These are phyloP conservation scores for Pascua sp. DNA, from an alignment of 1,284 basidiomycete genomes.

Conservation along the genomic window DNA sequence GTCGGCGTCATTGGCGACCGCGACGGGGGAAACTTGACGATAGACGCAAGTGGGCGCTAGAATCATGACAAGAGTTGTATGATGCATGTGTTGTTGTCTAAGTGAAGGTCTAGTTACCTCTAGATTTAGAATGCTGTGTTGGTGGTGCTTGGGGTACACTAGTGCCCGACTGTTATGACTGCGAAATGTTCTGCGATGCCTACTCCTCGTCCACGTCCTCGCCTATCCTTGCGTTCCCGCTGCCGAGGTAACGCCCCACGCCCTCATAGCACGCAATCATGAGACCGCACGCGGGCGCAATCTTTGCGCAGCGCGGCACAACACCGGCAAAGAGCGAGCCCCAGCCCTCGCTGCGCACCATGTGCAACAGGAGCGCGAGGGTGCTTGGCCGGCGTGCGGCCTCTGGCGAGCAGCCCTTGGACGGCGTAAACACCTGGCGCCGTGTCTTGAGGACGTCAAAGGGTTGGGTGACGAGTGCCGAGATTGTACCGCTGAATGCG, in stretches of 20 bases:
- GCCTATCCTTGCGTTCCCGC: slow-evolving; percentile 8
- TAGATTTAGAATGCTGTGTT: neutral
- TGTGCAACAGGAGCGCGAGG: slow-evolving; percentile 62
- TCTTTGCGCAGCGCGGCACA: slow-evolving; percentile 85
- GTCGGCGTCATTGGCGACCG: slow-evolving; percentile 47
- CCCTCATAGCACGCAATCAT: slow-evolving; percentile 88
- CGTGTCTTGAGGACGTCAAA: slow-evolving; percentile 97
- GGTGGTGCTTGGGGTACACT: neutral
- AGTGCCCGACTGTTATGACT: neutral
- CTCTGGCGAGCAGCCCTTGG: slow-evolving; percentile 56
- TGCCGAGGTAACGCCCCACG: slow-evolving; percentile 48
- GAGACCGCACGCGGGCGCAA: slow-evolving; percentile 91
- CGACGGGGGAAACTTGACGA: slow-evolving; percentile 14
- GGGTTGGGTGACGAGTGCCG: slow-evolving; percentile 86
- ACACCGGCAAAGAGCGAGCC: slow-evolving; percentile 79
- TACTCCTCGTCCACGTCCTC: neutral
- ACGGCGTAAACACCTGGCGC: slow-evolving; percentile 64
- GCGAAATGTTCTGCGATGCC: neutral
- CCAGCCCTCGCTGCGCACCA: slow-evolving; percentile 73
- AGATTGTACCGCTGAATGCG: slow-evolving; percentile 53
- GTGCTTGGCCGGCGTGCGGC: slow-evolving; percentile 48
- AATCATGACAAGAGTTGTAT: slow-evolving; percentile 6
- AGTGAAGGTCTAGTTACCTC: neutral
- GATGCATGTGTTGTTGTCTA: slow-evolving; percentile 20
- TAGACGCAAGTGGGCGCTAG: slow-evolving; percentile 10